phyloP scores from a whole-genome alignment of 1,284 basidiomycete genomes.

The Sutorius eximius region DNA sequence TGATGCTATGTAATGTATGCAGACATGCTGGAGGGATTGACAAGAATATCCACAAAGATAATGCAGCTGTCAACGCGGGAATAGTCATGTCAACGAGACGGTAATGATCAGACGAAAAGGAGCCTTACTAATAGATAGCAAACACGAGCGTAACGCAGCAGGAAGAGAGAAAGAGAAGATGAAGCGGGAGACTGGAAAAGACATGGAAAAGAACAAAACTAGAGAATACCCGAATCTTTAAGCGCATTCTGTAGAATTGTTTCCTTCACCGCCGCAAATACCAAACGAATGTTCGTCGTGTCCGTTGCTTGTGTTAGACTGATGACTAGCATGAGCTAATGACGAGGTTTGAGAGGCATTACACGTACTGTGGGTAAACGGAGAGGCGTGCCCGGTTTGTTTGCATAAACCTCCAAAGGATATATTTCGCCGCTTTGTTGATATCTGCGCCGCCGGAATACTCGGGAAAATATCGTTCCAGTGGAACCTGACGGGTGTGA shows the following conservation, averaged over 20 bases:
- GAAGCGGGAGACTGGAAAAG: not conserved
- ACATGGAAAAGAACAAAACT: conserved; percentile 2
- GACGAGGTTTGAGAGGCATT: not conserved
- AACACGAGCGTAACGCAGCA: conserved; percentile 10
- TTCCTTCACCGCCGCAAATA: conserved; percentile 72
- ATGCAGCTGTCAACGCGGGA: conserved; percentile 23
- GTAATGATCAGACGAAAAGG: not conserved
- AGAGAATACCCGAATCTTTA: conserved; percentile 79
- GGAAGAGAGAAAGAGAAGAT: not conserved
- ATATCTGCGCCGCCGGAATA: conserved; percentile 93
- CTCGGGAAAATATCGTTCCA: conserved; percentile 91
- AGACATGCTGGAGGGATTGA: conserved; percentile 25
- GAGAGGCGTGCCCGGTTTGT: conserved; percentile 86
- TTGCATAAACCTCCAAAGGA: conserved; percentile 96
- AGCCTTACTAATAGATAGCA: conserved; percentile 29
- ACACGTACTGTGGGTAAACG: conserved; percentile 88
- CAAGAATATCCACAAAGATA: conserved; percentile 35
- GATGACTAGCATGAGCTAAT: not conserved
- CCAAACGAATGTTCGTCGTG: conserved; percentile 77
- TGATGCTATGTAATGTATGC: conserved; percentile 31
- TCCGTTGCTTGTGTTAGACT: conserved; percentile 83
- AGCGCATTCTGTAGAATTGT: conserved; percentile 91
- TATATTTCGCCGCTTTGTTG: conserved; percentile 98
- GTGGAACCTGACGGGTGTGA: conserved; percentile 54
- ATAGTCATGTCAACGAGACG: not conserved